Evolutionary conservation across 1,284 basidiomycete genomes (phyloP), one percentile per base, ranked within the genome.

Genomic region (Sparassis latifolia): DNA sequence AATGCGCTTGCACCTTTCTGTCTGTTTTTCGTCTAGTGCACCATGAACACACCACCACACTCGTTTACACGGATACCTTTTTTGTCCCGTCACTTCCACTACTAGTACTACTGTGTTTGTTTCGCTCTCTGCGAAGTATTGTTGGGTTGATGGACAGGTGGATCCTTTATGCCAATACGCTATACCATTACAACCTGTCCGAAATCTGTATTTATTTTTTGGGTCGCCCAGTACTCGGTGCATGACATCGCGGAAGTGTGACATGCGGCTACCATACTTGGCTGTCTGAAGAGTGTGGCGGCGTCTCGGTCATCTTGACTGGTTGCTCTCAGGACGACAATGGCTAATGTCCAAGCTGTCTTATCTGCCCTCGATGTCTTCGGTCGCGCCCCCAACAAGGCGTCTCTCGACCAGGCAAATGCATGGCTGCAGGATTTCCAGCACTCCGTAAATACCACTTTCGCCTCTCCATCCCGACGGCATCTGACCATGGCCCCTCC

Each of bases 401-500:
- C 70, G 10, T 84, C 90, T 9, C 82, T 97, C 61, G 87, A 90
- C 58, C 79, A 78, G 56, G 93, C 92, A 59, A 95, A 93, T 72
- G 75, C 84, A 59, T 96, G 91, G 91, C 83, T 97, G 55, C 89
- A 93, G 73, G 90, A 93, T 70, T 97, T 96, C 67, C 93, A 97
- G 73, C 93, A 96, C 76, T 92, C 91, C 73, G 92, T 95, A 83
- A 84, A 84, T 90, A 65, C 72, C 68, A 74, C 71, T 82, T 79
- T 82, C 80, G 75, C 78, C 76, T 78, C 68, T 80, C 75, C 40
- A 78, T 75, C 78, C 74, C 62, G 72, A 69, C 67, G 73, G 68
- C 72, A 71, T 83, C 82, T 84, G 73, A 86, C 79, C 65, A 66
- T 61, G 53, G 72, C 76, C 72, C 73, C 70, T 55, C 53, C 55